Base-by-base conservation (phyloP, 768 basidiomycete genomes). In the Pulveroboletus frians region DNA sequence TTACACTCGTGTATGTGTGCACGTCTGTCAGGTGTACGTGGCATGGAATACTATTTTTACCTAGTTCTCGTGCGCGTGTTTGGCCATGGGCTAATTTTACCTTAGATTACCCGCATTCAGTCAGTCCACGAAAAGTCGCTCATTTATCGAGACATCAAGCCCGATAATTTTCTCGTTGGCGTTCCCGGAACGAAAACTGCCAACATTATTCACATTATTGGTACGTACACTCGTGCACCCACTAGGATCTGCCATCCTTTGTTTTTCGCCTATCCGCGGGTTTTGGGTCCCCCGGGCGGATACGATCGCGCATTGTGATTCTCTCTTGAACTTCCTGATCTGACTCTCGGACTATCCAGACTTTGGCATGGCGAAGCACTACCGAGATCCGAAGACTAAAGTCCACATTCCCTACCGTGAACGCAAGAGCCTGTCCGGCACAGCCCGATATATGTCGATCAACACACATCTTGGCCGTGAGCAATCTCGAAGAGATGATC, bases 321-420 rank as follows among this genome's bases (percentile, higher is more conserved):
- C 30, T 23, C 8, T 17, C 8, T 44, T 30, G 39, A n/a, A 32
- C 21, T 21, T 50, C 5, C 17, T 54, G 20, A 54, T 46, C 50
- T 57, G 44, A 53, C 35, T 44, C 46, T 53, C 0, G 31, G 17
- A 15, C 21, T 27, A 14, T 69, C 14, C 70, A 87, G 95, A 99
- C 67, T 97, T 99, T 64, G 95, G 95, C 53, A 98, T 98, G 96
- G 95, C 95, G 43, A 99, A 99, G 71, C 93, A 97, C 70, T 98
- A 97, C 68, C 84, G 96, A 48, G 96, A 99, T 69, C 95, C 95
- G 0, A 97, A 95, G 73, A 92, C 92, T 15, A 96, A 92, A 66
- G 82, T 89, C 49, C 95, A 99, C 70, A 99, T 99, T 53, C 95
- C 96, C n/a, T 99, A 99, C 71, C 84, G 96, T 58, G 95, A 99